These are phyloP conservation scores for Nitzschia palea DNA, from an alignment of 108 stramenopile genomes.

Conservation along the genomic window DNA sequence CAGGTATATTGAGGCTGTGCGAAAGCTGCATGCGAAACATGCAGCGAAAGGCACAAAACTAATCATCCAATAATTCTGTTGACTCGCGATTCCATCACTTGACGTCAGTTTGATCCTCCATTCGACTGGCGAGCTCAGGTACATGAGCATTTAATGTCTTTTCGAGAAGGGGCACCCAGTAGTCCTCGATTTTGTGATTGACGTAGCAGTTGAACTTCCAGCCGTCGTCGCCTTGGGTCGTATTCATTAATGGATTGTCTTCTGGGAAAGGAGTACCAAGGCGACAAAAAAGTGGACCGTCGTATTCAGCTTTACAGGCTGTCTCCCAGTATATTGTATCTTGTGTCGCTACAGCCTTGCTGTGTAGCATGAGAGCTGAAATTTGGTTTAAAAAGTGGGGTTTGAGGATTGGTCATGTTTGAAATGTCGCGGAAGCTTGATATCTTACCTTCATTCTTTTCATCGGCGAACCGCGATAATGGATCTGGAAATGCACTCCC, in stretches of 20 bases:
- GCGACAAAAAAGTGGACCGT: slow-evolving; percentile 32
- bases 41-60: slow-evolving; percentile 7
- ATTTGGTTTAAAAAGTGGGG: too few relatives aligned
- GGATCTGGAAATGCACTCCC: slow-evolving; percentile 57
- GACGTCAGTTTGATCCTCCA: not conserved
- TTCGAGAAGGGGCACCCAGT: slow-evolving; percentile 63
- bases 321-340: slow-evolving; percentile 52
- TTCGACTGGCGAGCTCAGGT: slow-evolving; percentile 28
- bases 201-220: slow-evolving; percentile 82
- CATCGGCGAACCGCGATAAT: slow-evolving; percentile 59
- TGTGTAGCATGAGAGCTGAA: slow-evolving; percentile 79
- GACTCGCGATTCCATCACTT: not conserved
- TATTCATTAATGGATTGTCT: slow-evolving; percentile 16
- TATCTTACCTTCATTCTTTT: slow-evolving; percentile 62
- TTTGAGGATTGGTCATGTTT: too few relatives aligned
- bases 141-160: slow-evolving; percentile 33
- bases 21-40: slow-evolving; percentile 47
- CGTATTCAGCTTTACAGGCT: slow-evolving; percentile 34
- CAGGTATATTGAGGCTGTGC: slow-evolving; percentile 49
- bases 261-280: slow-evolving; percentile 71
- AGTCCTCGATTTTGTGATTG: slow-evolving; percentile 71
- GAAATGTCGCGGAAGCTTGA: too few relatives aligned
- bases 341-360: slow-evolving; percentile 75
- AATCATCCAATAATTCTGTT: slow-evolving; percentile 23
- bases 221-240: slow-evolving; percentile 32